Evolutionary conservation across 75 land plant species (phyloP).

Genomic region (Sequoia sempervirens): DNA sequence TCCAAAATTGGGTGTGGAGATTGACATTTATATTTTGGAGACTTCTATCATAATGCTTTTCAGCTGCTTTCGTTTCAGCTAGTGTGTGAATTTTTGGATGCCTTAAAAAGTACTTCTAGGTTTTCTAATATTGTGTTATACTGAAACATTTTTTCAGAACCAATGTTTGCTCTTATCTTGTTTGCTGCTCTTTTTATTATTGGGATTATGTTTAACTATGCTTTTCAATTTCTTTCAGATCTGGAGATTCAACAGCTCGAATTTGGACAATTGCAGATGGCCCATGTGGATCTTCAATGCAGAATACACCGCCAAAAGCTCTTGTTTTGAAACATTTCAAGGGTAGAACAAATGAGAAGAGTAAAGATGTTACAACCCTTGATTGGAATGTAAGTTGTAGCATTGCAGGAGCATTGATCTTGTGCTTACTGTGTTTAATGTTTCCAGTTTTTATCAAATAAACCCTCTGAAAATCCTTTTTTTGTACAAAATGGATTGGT

Average conservation of each 20-base stretch:
- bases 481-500: neutral
- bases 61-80: neutral
- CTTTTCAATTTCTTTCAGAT: conserved; percentile 31
- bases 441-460: neutral
- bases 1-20: too few relatives aligned
- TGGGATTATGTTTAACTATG: neutral
- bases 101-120: neutral
- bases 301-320: conserved; percentile 39
- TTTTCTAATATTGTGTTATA: neutral
- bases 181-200: neutral
- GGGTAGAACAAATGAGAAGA: conserved; percentile 82
- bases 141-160: neutral
- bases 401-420: neutral
- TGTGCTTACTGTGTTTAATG: neutral
- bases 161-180: neutral
- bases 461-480: neutral
- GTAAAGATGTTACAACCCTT: conserved; percentile 96
- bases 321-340: conserved; percentile 86
- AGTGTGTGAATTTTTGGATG: neutral
- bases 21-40: neutral
- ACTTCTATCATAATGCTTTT: neutral
- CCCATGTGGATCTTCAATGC: conserved; percentile 36
- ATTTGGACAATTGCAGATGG: conserved; percentile 90
- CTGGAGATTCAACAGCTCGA: conserved; percentile 97
- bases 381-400: conserved; percentile 93